Base-by-base conservation (phyloP, 2,329 filamentous ascomycete species). In the Xylariomycetidae sp. region DNA sequence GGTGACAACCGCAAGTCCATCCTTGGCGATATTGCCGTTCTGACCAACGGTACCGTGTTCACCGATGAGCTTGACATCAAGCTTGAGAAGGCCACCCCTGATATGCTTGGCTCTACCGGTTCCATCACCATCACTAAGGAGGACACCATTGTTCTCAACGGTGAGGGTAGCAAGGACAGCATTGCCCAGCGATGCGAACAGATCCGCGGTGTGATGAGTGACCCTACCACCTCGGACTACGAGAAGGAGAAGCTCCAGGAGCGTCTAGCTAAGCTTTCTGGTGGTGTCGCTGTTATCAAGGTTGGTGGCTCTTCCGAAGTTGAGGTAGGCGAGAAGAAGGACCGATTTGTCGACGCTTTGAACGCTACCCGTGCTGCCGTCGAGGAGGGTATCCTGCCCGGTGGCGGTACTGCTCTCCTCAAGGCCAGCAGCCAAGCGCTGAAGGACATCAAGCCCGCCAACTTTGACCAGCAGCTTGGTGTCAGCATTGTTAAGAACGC, bases 211-310 rank as follows among this genome's bases (percentile, higher is more conserved):
- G 88, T 97, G 67, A 95, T 96, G 74, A 77, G 74, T 44, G 92
- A 98, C 71, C 85, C 90, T 48, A 82, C 78, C 53, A 98, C 92
- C 46, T 96, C 89, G 30, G 92, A 98, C 60, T 98, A 98, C 71
- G 92, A 98, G 80, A 97, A 96, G 80, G 92, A 98, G 85, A 98
- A 98, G 82, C 87, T 98, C 48, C 92, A 97, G 74, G 92, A 98
- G 77, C 92, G 92, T 71, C 86, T 98, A 42, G 92, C 92, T 53
- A 98, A 98, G 82, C 86, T 98, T 50, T 97, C 92, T 50, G 92
- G 92, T 47, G 92, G 92, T 77, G 92, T 98, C 54, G 92, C 92
- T 54, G 92, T 98, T 68, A 97, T 98, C 78, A 96, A 94, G 80
- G 92, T 98, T 45, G 92, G 92, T 56, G 92, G 92, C 64, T 79